Evolutionary conservation across 208 protist species (phyloP).

Genomic region (Wallacemonas sp.): DNA sequence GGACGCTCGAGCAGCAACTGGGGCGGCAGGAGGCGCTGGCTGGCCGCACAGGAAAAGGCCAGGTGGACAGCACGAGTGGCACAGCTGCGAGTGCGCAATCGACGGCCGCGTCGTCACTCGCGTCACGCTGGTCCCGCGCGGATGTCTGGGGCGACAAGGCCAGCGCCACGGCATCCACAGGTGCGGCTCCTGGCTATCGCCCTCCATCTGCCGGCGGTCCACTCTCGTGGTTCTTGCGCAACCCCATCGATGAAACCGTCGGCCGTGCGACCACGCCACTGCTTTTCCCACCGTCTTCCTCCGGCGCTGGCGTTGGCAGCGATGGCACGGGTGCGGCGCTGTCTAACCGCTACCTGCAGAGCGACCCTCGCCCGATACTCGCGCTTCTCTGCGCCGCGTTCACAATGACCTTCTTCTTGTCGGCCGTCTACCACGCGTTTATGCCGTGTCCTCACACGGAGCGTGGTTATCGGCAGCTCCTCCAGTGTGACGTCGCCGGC

Average conservation of each 20-base stretch:
- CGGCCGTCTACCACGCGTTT: slow-evolving; percentile 56
- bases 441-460: slow-evolving; percentile 51
- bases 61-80: neutral
- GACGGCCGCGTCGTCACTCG: neutral
- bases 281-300: neutral
- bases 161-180: neutral
- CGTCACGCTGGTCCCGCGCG: slow-evolving; percentile 1
- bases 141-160: slow-evolving; percentile 9
- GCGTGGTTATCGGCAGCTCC: slow-evolving; percentile 47
- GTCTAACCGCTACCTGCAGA: neutral
- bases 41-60: no score
- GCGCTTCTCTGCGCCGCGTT: slow-evolving; percentile 20
- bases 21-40: neutral
- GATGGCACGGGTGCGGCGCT: neutral
- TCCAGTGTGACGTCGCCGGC: slow-evolving; percentile 59
- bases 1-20: slow-evolving; percentile 7
- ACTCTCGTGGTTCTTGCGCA: slow-evolving; percentile 8
- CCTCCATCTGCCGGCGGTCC: neutral
- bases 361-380: slow-evolving; percentile 1
- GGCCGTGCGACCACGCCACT: slow-evolving; percentile 4
- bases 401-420: slow-evolving; percentile 55
- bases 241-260: slow-evolving; percentile 9
- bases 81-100: neutral
- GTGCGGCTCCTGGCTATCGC: neutral
- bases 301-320: neutral